These are phyloP conservation scores for Coemansia sp. DNA, from an alignment of 192 early-diverging fungal genomes.

Conservation along the genomic window DNA sequence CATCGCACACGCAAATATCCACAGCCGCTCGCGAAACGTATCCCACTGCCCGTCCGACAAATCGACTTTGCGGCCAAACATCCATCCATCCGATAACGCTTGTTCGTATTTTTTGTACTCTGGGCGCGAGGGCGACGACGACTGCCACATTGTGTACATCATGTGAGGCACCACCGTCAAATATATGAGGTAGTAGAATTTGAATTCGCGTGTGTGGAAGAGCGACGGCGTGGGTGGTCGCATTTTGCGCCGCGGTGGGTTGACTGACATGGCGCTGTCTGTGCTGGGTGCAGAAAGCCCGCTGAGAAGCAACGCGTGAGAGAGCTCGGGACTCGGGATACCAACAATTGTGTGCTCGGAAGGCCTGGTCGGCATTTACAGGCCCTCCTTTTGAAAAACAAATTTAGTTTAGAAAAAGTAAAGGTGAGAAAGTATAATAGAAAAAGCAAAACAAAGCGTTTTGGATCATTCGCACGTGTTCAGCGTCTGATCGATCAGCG, in stretches of 20 bases:
- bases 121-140: slow-evolving; percentile 39
- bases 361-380: slow-evolving; percentile 4
- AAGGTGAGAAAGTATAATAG: background rate
- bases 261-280: slow-evolving; percentile 11
- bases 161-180: slow-evolving; percentile 61
- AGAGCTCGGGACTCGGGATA: slow-evolving; percentile 2
- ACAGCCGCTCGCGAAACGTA: slow-evolving; percentile 58
- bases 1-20: slow-evolving; percentile 35
- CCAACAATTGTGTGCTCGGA: slow-evolving; percentile 1
- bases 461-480: background rate
- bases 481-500: no score
- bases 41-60: slow-evolving; percentile 53
- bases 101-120: slow-evolving; percentile 46
- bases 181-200: slow-evolving; percentile 68
- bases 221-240: slow-evolving; percentile 64
- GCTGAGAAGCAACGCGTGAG: slow-evolving; percentile 22
- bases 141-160: slow-evolving; percentile 61
- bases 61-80: slow-evolving; percentile 65
- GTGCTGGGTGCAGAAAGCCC: slow-evolving; percentile 8
- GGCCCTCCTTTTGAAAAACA: background rate
- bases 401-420: background rate
- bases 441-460: background rate
- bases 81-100: slow-evolving; percentile 65
- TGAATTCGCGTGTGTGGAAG: slow-evolving; percentile 71
- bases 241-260: slow-evolving; percentile 66